Evolutionary conservation across 2,329 filamentous ascomycete species (phyloP).

Genomic region (Hymenoscyphus salicellus): DNA sequence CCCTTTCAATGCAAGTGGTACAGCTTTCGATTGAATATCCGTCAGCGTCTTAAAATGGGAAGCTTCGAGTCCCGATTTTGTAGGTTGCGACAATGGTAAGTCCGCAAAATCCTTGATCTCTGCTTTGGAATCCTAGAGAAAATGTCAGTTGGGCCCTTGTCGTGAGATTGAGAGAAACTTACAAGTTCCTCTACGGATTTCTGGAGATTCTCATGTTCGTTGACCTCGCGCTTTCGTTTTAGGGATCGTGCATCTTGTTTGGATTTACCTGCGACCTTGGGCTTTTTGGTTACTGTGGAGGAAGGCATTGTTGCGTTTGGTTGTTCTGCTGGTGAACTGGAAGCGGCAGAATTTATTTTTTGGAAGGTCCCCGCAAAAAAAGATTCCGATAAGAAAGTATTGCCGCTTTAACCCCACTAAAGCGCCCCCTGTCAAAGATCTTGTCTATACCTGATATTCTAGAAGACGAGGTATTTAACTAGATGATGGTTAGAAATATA

Average conservation of each 20-base stretch:
- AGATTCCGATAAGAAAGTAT: not conserved
- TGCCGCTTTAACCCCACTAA: not conserved
- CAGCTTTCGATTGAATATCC: slow-evolving; percentile 86
- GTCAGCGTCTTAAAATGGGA: slow-evolving; percentile 89
- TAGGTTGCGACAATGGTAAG: slow-evolving; percentile 80
- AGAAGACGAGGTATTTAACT: no score
- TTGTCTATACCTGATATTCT: no score
- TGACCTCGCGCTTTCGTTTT: slow-evolving; percentile 35
- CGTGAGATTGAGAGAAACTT: slow-evolving; percentile 11
- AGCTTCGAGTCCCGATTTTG: slow-evolving; percentile 72
- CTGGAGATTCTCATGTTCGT: slow-evolving; percentile 33
- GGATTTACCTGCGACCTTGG: slow-evolving; percentile 20
- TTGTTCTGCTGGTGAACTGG: slow-evolving; percentile 10
- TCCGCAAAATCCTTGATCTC: slow-evolving; percentile 68
- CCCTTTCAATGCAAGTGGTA: slow-evolving; percentile 81
- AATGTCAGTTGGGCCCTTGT: slow-evolving; percentile 15
- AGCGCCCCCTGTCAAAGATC: not conserved
- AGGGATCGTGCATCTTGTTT: slow-evolving; percentile 29
- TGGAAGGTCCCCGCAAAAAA: not conserved
- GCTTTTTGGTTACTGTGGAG: slow-evolving; percentile 23
- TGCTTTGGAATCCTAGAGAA: slow-evolving; percentile 32
- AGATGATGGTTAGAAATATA: no score
- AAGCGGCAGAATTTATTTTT: slow-evolving; percentile 18
- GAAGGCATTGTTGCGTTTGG: slow-evolving; percentile 28
- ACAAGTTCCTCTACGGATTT: slow-evolving; percentile 35